Conservation (phyloP, 23 red algal genomes). For the Gracilaria domingensis region DNA sequence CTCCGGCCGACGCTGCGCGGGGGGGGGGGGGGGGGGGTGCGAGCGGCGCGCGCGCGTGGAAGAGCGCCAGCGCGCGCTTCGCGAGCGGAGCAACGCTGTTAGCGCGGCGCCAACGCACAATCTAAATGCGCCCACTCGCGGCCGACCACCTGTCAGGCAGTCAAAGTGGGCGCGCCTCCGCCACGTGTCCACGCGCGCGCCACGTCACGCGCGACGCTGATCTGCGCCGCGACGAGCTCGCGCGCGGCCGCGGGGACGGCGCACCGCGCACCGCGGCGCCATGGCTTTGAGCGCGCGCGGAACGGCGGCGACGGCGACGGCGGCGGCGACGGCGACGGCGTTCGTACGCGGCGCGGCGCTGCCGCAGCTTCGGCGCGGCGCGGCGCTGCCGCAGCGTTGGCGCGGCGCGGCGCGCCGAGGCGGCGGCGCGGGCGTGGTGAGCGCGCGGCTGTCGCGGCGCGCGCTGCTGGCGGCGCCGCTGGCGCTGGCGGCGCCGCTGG, state of each 20-base stretch:
- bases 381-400: background rate
- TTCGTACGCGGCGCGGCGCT: too few relatives aligned
- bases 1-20: background rate
- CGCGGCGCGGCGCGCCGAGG: background rate
- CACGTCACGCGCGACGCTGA: too few relatives aligned
- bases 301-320: too few relatives aligned
- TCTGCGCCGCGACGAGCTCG: too few relatives aligned
- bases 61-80: background rate
- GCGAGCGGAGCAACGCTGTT: background rate
- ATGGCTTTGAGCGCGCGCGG: too few relatives aligned
- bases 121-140: constrained; percentile 1
- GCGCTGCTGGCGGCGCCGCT: too few relatives aligned
- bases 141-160: background rate
- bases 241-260: too few relatives aligned
- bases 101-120: background rate
- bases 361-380: background rate
- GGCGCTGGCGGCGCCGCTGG: too few relatives aligned
- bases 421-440: background rate
- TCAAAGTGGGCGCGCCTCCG: background rate
- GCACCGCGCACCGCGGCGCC: too few relatives aligned
- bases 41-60: background rate
- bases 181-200: background rate
- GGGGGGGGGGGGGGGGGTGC: background rate
- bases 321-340: too few relatives aligned
- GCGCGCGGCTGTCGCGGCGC: background rate